phyloP scores from a whole-genome alignment of 768 basidiomycete genomes.

The Lyophyllum decastes region DNA sequence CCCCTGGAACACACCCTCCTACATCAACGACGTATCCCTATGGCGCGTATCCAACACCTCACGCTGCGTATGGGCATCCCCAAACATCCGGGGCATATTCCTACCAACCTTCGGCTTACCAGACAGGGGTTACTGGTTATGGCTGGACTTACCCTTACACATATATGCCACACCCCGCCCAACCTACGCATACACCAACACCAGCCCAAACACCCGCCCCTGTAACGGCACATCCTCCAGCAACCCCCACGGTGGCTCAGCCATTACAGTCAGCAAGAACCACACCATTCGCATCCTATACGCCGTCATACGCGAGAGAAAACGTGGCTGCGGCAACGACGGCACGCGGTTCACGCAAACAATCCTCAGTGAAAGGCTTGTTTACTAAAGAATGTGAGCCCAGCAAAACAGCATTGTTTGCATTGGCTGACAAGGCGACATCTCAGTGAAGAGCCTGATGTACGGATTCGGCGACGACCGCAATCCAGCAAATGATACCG shows the following conservation, averaged over 20 bases:
- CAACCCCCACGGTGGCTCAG: slow-evolving; percentile 26
- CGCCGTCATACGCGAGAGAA: slow-evolving; percentile 55
- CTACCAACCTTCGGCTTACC: slow-evolving; percentile 50
- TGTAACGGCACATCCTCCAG: slow-evolving; percentile 28
- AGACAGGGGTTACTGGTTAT: slow-evolving; percentile 69
- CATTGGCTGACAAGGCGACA: slow-evolving; percentile 11
- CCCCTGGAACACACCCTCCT: slow-evolving; percentile 25
- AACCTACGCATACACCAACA: slow-evolving; percentile 16
- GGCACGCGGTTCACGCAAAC: slow-evolving; percentile 57
- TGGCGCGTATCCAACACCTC: slow-evolving; percentile 54
- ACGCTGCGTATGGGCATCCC: slow-evolving; percentile 42
- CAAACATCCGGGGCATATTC: slow-evolving; percentile 52
- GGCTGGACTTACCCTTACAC: slow-evolving; percentile 75
- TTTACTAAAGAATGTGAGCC: slow-evolving; percentile 81
- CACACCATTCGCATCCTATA: slow-evolving; percentile 58
- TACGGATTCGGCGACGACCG: slow-evolving; percentile 94
- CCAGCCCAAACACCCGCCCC: slow-evolving; percentile 29
- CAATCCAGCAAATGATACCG: slow-evolving; percentile 84
- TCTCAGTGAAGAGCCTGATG: slow-evolving; percentile 80
- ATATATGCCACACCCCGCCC: slow-evolving; percentile 36
- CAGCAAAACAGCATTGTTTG: not conserved
- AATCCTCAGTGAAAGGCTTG: slow-evolving; percentile 70
- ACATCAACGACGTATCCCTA: slow-evolving; percentile 66
- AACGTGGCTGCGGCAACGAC: slow-evolving; percentile 39
- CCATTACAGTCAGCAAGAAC: slow-evolving; percentile 30